These are phyloP conservation scores for Murraya koenigii DNA, from an alignment of 345 rosid species.

Conservation along the genomic window DNA sequence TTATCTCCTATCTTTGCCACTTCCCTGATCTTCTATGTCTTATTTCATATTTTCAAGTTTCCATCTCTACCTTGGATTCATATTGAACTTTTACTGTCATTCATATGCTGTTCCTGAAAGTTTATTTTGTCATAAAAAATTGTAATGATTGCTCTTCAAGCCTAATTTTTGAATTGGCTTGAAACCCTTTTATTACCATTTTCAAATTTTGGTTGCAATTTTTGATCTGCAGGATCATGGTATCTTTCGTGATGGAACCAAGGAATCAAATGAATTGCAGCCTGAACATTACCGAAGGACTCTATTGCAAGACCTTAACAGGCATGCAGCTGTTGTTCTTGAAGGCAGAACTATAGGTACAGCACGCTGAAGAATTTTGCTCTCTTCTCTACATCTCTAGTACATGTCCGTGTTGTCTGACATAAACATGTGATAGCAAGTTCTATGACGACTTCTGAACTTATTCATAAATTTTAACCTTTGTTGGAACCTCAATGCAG, in stretches of 20 bases:
- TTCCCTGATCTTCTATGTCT: not conserved
- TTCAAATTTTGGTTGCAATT: conserved; percentile 10
- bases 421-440: not conserved
- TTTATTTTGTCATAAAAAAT: not conserved
- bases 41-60: not conserved
- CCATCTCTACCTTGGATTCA: not conserved
- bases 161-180: conserved; percentile 2
- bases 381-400: not conserved
- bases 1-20: not conserved
- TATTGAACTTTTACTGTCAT: not conserved
- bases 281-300: conserved; percentile 58
- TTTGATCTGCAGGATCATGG: conserved; percentile 67
- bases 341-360: conserved; percentile 80
- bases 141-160: not conserved
- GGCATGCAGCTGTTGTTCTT: conserved; percentile 92
- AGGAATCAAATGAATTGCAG: conserved; percentile 52
- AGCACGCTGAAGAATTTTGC: conserved; percentile 16
- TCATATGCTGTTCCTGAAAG: conserved; percentile 2
- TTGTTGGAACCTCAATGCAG: conserved; percentile 36
- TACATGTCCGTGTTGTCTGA: not conserved
- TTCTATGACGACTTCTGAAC: not conserved
- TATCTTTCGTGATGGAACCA: conserved; percentile 62
- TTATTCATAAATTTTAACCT: conserved; percentile 11
- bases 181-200: not conserved
- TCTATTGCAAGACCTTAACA: conserved; percentile 72